Evolutionary conservation across 148 eudicot species (phyloP), one percentile per base, ranked within the genome.

Genomic region (Camellia sinensis): DNA sequence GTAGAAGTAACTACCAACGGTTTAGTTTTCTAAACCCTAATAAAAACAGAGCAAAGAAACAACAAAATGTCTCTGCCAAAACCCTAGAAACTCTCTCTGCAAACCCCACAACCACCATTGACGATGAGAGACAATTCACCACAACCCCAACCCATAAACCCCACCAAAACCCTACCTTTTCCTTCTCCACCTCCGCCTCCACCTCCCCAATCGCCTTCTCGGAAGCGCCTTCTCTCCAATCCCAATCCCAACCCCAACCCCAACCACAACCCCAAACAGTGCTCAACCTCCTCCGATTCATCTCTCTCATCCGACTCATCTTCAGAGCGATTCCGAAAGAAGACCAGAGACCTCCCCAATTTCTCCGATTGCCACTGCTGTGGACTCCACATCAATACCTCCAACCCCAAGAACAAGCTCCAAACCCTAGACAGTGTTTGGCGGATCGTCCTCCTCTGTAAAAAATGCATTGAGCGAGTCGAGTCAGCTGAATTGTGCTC

Each of bases 391-490:
- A 78, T 88, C 82, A 89, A 91, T 82, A 15, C 22, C 87, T 83
- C 92, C 53, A 86, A 87, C 89, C 95, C 92, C n/a, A 86, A 80
- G n/a, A 84, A 88, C 15, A 73, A 87, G 45, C 95, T 96, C 70
- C 90, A 72, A 60, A 82, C 85, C 65, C 87, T 93, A 2, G 80
- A 79, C 17, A 96, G 99, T 75, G 82, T 87, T 65, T 93, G 99
- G 99, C 88, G 98, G 17, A 87, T 96, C 14, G 95, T 93, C 19
- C 91, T 96, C 21, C 82, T 96, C 70, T 93, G 98, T 78, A 87
- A 72, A 40, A 76, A 74, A 17, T 96, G 99, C 77, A 7, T 77
- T 21, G 78, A 50, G 11, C 82, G 78, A 4, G 90, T 96, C 1
- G 69, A 84, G n/a, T 87, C 89, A 0, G 81, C 89, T 7, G 56